These are phyloP conservation scores for Trypanosoma vivax DNA, from an alignment of 208 protist genomes.

Conservation along the genomic window DNA sequence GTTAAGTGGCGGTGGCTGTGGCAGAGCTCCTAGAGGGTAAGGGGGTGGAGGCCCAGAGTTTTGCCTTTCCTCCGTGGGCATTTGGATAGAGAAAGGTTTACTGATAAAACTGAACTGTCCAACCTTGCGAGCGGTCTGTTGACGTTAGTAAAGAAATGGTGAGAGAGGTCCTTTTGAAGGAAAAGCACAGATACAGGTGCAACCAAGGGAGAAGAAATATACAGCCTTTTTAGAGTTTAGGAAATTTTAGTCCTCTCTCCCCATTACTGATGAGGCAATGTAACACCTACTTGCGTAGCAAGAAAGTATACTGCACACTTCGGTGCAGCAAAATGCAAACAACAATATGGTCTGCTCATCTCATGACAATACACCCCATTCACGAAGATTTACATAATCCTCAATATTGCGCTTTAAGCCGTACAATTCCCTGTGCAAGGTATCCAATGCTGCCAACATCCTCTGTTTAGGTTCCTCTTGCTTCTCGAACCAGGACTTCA, in stretches of 20 bases:
- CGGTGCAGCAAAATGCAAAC: no score
- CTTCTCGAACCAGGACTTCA: conserved; percentile 18
- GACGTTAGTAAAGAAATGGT: no score
- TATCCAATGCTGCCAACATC: conserved; percentile 11
- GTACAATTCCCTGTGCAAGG: conserved; percentile 30
- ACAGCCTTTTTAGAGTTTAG: no score
- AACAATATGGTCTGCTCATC: no score
- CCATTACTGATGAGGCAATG: no score
- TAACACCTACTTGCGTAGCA: background rate
- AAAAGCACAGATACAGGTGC: no score
- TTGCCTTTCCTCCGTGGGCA: background rate
- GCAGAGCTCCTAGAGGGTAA: background rate
- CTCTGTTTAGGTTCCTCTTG: conserved; percentile 10
- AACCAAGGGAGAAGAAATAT: no score
- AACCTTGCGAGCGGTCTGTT: no score
- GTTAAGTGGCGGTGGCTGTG: background rate
- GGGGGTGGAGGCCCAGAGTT: background rate
- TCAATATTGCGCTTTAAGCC: conserved; percentile 46
- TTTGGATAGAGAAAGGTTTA: no score
- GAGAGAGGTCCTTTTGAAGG: no score
- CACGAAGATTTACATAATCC: conserved; percentile 52
- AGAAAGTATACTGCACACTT: background rate
- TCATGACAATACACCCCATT: conserved; percentile 28
- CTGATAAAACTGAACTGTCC: no score
- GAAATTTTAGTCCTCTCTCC: no score